Percentiles rank a stretch among this genome's conserved stretches.
Conservation (phyloP, 805 yeast species). For the Candida nemodendra region DNA sequence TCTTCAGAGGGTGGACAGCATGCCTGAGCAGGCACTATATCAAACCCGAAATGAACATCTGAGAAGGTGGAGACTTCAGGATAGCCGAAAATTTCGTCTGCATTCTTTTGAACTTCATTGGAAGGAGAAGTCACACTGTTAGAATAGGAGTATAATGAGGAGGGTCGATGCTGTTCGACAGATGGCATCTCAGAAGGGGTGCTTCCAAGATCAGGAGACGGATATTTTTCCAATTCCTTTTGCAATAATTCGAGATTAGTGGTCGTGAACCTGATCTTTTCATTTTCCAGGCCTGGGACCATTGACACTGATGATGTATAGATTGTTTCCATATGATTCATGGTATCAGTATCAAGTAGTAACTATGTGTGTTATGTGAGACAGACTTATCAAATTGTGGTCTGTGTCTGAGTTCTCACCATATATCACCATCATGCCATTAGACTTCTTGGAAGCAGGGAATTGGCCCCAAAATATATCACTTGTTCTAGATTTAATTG, state of each 20-base stretch:
- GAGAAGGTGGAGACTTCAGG: not conserved
- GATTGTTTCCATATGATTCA: not conserved
- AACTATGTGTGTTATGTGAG: not conserved
- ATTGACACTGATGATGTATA: not conserved
- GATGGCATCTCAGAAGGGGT: not conserved
- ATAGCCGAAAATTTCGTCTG: not conserved
- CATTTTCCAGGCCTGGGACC: not conserved
- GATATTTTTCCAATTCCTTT: not conserved
- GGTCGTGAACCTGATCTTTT: conserved; percentile 1
- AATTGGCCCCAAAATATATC: not conserved
- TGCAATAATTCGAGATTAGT: conserved; percentile 5
- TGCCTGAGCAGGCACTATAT: conserved; percentile 24
- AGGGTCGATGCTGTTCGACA: not conserved
- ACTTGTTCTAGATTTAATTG: not conserved
- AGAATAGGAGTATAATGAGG: not conserved
- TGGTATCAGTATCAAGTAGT: not conserved
- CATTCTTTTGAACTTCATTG: not conserved
- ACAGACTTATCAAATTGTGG: not conserved
- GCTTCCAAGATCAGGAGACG: not conserved
- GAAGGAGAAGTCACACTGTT: not conserved
- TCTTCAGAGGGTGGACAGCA: conserved; percentile 19
- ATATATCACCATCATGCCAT: not conserved
- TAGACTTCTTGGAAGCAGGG: not conserved
- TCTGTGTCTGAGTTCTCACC: not conserved
- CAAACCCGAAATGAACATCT: conserved; percentile 11